Evolutionary conservation across 2,329 filamentous ascomycete species (phyloP), one percentile per base, ranked within the genome.

Genomic region (Drechslera avenae): DNA sequence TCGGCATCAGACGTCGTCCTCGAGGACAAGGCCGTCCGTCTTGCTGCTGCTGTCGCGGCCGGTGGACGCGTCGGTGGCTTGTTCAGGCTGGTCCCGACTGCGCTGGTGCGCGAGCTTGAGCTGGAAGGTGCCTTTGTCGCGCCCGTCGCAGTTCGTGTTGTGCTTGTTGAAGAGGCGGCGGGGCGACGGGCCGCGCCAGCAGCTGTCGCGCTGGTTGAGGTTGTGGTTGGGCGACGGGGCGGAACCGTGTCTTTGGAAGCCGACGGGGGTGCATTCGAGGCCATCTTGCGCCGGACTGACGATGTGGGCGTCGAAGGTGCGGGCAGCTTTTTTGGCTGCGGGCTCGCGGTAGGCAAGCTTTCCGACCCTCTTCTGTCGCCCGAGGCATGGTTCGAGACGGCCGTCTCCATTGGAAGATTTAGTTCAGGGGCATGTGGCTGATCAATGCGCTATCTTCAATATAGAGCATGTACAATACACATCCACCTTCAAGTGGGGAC

Each of bases 41-140:
- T 51, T 17, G 59, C 63, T 2, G 59, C 63, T 2, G 59, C 44
- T 9, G 69, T 60, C 12, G 63, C 61, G 1, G 67, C 46, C 6
- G 59, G 55, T 6, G 69, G 67, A 57, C 71, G 71, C 57, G 69
- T 72, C 34, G 71, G 66, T 13, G 71, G 67, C 59, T 72, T 73
- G 61, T 62, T 73, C 56, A 73, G 51, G 50, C 65, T 69, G 6
- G 64, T 66, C 8, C 63, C 71, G 2, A 54, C 44, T 3, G 64
- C 57, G 23, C 62, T 58, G 5, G 63, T 57, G 37, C 71, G 66
- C n/a, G 60, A 52, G 6, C 67, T 61, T 4, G 67, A 47, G 55
- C 54, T 62, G 31, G 61, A 33, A 21, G 54, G 52, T 6, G 68
- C 53, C 49, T 59, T 67, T 8, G 67, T 64, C 52, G 68, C 63